Percentiles rank a stretch among this genome's conserved stretches.
Conservation (phyloP, 73 alveolate species). For the Tetrahymena thermophila region DNA sequence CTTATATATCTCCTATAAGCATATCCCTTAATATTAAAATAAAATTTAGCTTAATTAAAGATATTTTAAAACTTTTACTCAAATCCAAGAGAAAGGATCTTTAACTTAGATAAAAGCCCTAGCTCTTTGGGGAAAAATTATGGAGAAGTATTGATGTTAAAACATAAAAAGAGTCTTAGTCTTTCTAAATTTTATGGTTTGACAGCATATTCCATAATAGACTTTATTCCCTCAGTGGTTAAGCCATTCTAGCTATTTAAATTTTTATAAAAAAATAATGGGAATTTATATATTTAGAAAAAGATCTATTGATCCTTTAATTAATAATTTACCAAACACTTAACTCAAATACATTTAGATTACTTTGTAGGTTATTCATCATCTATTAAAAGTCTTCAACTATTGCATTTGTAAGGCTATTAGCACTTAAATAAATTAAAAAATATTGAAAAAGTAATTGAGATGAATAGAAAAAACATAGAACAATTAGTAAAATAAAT, state of each 20-base stretch:
- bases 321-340: neutral
- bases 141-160: neutral
- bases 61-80: neutral
- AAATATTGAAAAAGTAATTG: neutral
- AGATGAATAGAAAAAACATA: neutral
- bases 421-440: neutral
- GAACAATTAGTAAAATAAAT: neutral
- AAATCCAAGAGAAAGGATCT: neutral
- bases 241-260: neutral
- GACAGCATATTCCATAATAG: neutral
- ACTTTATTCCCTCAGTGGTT: neutral
- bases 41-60: neutral
- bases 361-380: neutral
- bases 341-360: neutral
- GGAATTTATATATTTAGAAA: too few relatives aligned
- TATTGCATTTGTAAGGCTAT: neutral
- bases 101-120: neutral
- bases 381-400: neutral
- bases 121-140: neutral
- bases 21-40: neutral
- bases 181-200: neutral
- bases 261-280: neutral
- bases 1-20: neutral
- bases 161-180: neutral
- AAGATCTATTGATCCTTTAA: too few relatives aligned